phyloP scores from a whole-genome alignment of 2,329 filamentous ascomycete species.

The Clonostachys rhizophaga region DNA sequence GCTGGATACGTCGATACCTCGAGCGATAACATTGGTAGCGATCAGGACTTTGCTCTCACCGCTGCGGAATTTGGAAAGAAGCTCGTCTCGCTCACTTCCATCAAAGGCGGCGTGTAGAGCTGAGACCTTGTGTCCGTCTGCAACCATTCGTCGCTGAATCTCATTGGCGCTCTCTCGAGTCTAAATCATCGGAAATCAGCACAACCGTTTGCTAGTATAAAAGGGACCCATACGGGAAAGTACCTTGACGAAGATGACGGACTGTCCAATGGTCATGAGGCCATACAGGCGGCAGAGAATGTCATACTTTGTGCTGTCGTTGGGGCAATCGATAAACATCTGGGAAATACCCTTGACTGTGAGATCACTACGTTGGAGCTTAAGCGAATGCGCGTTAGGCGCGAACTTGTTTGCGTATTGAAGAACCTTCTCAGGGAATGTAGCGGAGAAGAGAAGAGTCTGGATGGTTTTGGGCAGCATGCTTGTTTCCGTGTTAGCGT shows the following conservation, averaged over 20 bases:
- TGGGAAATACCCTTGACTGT: slow-evolving; percentile 97
- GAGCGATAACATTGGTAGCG: slow-evolving; percentile 92
- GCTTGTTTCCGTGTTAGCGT: slow-evolving; percentile 31
- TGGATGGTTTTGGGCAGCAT: slow-evolving; percentile 73
- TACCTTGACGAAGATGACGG: slow-evolving; percentile 96
- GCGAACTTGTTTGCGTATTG: slow-evolving; percentile 81
- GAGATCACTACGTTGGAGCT: slow-evolving; percentile 82
- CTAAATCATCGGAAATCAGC: slow-evolving; percentile 30
- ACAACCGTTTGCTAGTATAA: neutral
- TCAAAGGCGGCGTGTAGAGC: slow-evolving; percentile 87
- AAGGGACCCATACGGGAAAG: slow-evolving; percentile 8
- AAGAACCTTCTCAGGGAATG: slow-evolving; percentile 82
- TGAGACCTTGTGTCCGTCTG: slow-evolving; percentile 87
- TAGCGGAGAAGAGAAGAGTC: slow-evolving; percentile 92
- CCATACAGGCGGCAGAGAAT: slow-evolving; percentile 91
- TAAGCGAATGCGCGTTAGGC: slow-evolving; percentile 80
- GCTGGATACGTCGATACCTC: slow-evolving; percentile 86
- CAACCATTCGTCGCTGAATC: slow-evolving; percentile 81
- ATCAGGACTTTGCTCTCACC: slow-evolving; percentile 94
- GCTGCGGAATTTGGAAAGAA: slow-evolving; percentile 81
- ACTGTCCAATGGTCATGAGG: slow-evolving; percentile 92
- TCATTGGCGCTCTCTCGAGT: slow-evolving; percentile 80
- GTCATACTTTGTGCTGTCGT: slow-evolving; percentile 79
- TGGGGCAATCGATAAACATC: slow-evolving; percentile 91
- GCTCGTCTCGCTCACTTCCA: slow-evolving; percentile 72